Evolutionary conservation across 495 filamentous ascomycete genomes (phyloP).

Genomic region (Penicillium soppii): DNA sequence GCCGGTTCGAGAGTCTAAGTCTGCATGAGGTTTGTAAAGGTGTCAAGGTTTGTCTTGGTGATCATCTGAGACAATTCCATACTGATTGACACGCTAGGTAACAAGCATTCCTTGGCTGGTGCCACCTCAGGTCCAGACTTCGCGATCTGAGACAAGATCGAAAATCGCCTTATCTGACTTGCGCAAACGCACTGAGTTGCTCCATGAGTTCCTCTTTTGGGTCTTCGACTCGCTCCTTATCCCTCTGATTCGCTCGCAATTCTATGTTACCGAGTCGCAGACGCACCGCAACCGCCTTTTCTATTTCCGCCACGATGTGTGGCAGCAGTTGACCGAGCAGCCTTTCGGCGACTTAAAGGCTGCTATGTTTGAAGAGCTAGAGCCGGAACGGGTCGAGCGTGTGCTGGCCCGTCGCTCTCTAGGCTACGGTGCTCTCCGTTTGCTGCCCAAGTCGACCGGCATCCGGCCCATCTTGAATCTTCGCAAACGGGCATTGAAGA

Average conservation of each 20-base stretch:
- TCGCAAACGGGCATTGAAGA: constrained; percentile 55
- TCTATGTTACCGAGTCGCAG: constrained; percentile 92
- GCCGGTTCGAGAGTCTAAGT: constrained; percentile 77
- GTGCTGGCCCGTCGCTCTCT: constrained; percentile 62
- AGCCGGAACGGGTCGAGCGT: constrained; percentile 50
- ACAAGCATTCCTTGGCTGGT: constrained; percentile 70
- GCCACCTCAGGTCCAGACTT: constrained; percentile 36
- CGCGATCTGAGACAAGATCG: constrained; percentile 3
- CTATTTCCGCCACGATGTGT: constrained; percentile 93
- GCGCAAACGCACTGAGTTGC: constrained; percentile 73
- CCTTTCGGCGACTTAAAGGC: constrained; percentile 66
- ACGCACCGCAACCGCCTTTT: constrained; percentile 78
- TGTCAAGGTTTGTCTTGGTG: constrained; percentile 60
- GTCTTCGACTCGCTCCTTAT: constrained; percentile 88
- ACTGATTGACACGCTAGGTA: constrained; percentile 46
- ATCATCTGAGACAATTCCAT: not conserved
- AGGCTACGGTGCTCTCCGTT: constrained; percentile 74
- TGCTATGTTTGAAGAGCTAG: constrained; percentile 80
- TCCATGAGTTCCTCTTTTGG: constrained; percentile 87
- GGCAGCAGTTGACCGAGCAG: constrained; percentile 73
- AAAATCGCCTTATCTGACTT: constrained; percentile 71
- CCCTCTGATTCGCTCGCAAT: constrained; percentile 81
- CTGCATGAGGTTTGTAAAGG: constrained; percentile 76
- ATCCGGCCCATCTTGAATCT: constrained; percentile 88
- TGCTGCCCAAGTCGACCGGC: constrained; percentile 71